These are phyloP conservation scores for Didymella pinodella DNA, from an alignment of 2,329 filamentous ascomycete species.

Conservation along the genomic window DNA sequence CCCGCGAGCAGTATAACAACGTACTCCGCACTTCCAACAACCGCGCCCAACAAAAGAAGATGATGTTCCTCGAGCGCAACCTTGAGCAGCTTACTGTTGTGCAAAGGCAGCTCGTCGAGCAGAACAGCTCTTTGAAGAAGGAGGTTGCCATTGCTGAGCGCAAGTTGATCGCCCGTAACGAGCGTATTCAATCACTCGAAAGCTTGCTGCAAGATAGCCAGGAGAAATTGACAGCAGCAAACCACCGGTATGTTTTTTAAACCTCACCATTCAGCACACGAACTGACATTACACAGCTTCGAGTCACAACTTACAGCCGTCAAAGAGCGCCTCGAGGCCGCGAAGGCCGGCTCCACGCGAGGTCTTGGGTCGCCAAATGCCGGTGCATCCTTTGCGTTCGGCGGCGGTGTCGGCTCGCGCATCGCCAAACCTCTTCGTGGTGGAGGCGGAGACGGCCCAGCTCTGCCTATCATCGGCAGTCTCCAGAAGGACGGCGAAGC, in stretches of 20 bases:
- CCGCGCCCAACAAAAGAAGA: constrained; percentile 99
- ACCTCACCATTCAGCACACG: neutral
- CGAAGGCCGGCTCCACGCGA: constrained; percentile 89
- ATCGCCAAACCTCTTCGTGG: constrained; percentile 72
- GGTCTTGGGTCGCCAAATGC: constrained; percentile 72
- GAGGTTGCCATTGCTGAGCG: constrained; percentile 98
- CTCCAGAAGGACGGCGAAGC: constrained; percentile 59
- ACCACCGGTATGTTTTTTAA: constrained; percentile 79
- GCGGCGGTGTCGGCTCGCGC: constrained; percentile 59
- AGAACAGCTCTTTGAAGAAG: constrained; percentile 93
- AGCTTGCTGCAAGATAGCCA: constrained; percentile 93
- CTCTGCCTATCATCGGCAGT: constrained; percentile 54
- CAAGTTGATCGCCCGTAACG: constrained; percentile 94
- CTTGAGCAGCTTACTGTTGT: constrained; percentile 97
- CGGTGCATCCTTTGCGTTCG: constrained; percentile 71
- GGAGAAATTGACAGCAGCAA: constrained; percentile 96
- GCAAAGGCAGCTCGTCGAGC: constrained; percentile 95
- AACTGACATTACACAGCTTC: constrained; percentile 69
- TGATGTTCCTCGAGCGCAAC: constrained; percentile 98
- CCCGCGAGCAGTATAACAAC: constrained; percentile 98
- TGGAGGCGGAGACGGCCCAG: constrained; percentile 54
- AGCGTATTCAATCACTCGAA: constrained; percentile 94
- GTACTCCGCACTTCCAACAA: constrained; percentile 96
- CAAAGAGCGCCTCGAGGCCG: constrained; percentile 95
- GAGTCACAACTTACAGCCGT: constrained; percentile 96